Percentiles rank a stretch among this genome's conserved stretches.
phyloP scores from a whole-genome alignment of 2,329 filamentous ascomycete genomes.

The Xylariomycetidae sp. region DNA sequence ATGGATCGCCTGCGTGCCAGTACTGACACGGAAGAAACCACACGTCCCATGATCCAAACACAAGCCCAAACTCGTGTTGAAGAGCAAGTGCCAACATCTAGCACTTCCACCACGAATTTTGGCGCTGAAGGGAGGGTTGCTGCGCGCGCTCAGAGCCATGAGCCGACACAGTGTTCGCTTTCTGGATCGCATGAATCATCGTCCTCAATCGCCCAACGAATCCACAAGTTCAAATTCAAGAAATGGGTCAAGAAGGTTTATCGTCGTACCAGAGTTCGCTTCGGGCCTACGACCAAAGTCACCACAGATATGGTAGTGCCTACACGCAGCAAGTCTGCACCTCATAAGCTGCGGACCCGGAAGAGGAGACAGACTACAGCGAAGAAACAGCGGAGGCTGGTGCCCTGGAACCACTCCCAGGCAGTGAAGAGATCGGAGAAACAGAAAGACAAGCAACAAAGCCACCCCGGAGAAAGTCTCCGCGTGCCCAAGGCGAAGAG shows the following conservation, averaged over 20 bases:
- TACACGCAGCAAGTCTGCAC: constrained; percentile 1
- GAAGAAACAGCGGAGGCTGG: not conserved
- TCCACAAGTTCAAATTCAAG: constrained; percentile 16
- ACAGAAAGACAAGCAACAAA: not conserved
- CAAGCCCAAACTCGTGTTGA: too few relatives aligned
- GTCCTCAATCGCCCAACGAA: constrained; percentile 7
- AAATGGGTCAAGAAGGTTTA: constrained; percentile 19
- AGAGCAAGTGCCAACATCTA: too few relatives aligned
- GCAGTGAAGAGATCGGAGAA: constrained; percentile 1
- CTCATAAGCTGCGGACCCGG: constrained; percentile 8
- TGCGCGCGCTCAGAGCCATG: too few relatives aligned
- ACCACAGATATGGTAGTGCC: constrained; percentile 2
- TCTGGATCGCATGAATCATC: constrained; percentile 8
- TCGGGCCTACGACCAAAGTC: constrained; percentile 10
- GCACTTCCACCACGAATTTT: too few relatives aligned
- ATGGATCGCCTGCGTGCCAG: constrained; percentile 9
- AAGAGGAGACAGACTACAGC: not conserved
- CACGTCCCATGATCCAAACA: constrained; percentile 2
- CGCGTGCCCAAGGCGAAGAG: constrained; percentile 2
- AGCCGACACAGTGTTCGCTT: constrained; percentile 1
- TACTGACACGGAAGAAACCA: constrained; percentile 8
- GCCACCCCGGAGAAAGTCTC: constrained; percentile 1
- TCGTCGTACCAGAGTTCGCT: constrained; percentile 16
- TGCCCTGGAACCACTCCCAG: constrained; percentile 1
- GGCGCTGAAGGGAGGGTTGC: too few relatives aligned